phyloP scores from a whole-genome alignment of 148 eudicot genomes.

The Pouteria glomerata region DNA sequence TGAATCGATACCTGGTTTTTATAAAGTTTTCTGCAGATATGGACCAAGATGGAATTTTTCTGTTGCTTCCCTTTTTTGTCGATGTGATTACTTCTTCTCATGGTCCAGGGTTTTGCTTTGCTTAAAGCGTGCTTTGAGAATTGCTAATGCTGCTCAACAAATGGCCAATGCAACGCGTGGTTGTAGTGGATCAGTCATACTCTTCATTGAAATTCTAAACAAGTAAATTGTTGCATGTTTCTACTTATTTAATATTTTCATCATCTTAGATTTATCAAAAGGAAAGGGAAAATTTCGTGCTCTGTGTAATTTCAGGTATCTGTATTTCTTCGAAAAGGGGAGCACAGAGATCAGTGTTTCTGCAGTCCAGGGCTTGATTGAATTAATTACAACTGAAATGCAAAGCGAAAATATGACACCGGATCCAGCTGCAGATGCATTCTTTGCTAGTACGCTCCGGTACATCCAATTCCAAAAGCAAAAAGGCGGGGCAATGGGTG shows the following conservation, averaged over 20 bases:
- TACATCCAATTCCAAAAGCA: slow-evolving; percentile 95
- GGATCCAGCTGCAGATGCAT: slow-evolving; percentile 91
- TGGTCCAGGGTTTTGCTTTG: slow-evolving; percentile 82
- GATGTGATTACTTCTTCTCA: slow-evolving; percentile 6
- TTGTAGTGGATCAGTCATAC: slow-evolving; percentile 72
- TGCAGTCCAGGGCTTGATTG: slow-evolving; percentile 75
- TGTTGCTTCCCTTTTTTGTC: slow-evolving; percentile 5
- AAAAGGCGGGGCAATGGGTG: slow-evolving; percentile 89
- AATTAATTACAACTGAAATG: slow-evolving; percentile 80
- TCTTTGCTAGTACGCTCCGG: slow-evolving; percentile 78
- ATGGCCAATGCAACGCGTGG: slow-evolving; percentile 93
- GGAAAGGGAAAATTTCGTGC: neutral
- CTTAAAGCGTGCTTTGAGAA: slow-evolving; percentile 90
- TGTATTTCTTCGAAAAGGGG: slow-evolving; percentile 95
- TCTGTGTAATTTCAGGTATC: slow-evolving; percentile 54
- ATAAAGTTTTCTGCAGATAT: neutral
- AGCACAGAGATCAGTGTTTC: slow-evolving; percentile 69
- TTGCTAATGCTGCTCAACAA: slow-evolving; percentile 95
- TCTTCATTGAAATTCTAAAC: slow-evolving; percentile 92
- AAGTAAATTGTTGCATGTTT: slow-evolving; percentile 47
- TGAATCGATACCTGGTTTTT: neutral
- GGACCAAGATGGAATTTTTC: neutral
- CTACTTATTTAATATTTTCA: neutral
- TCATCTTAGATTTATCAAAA: neutral
- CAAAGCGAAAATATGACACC: slow-evolving; percentile 54